These are phyloP conservation scores for Magnaporthiopsis rhizophila DNA, from an alignment of 2,329 filamentous ascomycete genomes.

Conservation along the genomic window DNA sequence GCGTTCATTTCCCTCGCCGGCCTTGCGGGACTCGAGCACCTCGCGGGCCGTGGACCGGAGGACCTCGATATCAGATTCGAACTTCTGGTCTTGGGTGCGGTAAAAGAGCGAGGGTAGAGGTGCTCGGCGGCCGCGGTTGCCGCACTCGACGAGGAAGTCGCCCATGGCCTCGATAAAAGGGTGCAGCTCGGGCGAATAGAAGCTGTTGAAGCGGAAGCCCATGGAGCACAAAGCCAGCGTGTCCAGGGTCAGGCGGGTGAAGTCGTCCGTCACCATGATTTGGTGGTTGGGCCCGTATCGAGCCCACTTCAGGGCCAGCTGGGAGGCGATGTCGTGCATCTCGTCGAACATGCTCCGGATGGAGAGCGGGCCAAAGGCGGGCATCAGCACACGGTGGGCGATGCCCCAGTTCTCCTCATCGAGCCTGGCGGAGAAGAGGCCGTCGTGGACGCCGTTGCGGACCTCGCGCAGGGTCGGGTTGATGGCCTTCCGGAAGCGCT, in stretches of 20 bases:
- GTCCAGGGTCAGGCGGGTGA: conserved; percentile 55
- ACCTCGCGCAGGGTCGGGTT: conserved; percentile 31
- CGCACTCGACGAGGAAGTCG: not conserved
- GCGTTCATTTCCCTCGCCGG: conserved; percentile 40
- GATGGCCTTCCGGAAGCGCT: conserved; percentile 52
- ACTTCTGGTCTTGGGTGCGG: not conserved
- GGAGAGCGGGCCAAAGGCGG: conserved; percentile 60
- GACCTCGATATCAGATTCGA: conserved; percentile 45
- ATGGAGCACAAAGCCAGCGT: conserved; percentile 53
- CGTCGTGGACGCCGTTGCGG: conserved; percentile 53
- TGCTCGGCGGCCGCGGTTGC: conserved; percentile 33
- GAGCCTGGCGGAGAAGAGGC: conserved; percentile 52
- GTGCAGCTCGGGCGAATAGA: conserved; percentile 52
- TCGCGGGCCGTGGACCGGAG: conserved; percentile 48
- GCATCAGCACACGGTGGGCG: conserved; percentile 57
- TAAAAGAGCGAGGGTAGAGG: conserved; percentile 30
- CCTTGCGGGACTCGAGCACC: conserved; percentile 51
- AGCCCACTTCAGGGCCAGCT: conserved; percentile 62
- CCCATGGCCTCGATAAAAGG: conserved; percentile 62
- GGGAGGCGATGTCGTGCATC: conserved; percentile 60
- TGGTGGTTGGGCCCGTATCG: conserved; percentile 47
- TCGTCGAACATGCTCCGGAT: conserved; percentile 63
- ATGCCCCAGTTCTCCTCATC: conserved; percentile 57
- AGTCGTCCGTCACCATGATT: conserved; percentile 56
- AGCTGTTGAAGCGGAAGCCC: conserved; percentile 54